Base-by-base conservation (phyloP, 352 stramenopile genomes). In the Globisporangium nodosum region DNA sequence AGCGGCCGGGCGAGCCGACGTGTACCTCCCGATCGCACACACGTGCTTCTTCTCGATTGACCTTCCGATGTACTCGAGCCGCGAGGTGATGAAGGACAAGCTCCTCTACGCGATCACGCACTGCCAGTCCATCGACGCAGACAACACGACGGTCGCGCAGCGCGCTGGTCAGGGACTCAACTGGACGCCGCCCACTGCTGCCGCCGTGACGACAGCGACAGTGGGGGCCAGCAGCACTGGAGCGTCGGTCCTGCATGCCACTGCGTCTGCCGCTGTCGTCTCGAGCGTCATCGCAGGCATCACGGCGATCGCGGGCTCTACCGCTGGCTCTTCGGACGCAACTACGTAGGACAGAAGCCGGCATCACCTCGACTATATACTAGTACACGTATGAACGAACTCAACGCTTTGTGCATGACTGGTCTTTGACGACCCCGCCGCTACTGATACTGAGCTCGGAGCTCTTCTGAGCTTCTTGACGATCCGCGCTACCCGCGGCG, bases 1-100 rank as follows among this genome's bases (percentile, higher is more conserved):
- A 56, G 80, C 85, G 45, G 69, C 70, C 1, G 81, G 78, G 0
- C 78, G 84, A 4, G 75, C 86, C 7, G 86, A 96, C 60, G 76
- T 85, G 65, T 96, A 94, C 61, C 65, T 96, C 20, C 86, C 86
- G 13, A 90, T 94, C 61, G 86, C 86, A 1, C 84, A 96, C 60
- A 96, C 86, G 21, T 96, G 85, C 87, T 96, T 96, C 65, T 96
- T 96, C 64, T 96, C 86, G 35, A 91, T 96, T 55, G 86, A 96
- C 56, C 52, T 96, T 30, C 85, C 86, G 5, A 73, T 71, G 30
- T 94, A 96, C 56, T 81, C 85, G 43, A 76, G 66, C 8, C 80
- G 69, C 35, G 74, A 92, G 5, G 81, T 96, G 30, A 92, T 92
- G 81, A 64, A 64, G 15, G 85, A 94, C 52, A 90, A 92, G 56